Base-by-base conservation (phyloP, 176 grass and related monocot genomes). In the Aegilops tauschii region DNA sequence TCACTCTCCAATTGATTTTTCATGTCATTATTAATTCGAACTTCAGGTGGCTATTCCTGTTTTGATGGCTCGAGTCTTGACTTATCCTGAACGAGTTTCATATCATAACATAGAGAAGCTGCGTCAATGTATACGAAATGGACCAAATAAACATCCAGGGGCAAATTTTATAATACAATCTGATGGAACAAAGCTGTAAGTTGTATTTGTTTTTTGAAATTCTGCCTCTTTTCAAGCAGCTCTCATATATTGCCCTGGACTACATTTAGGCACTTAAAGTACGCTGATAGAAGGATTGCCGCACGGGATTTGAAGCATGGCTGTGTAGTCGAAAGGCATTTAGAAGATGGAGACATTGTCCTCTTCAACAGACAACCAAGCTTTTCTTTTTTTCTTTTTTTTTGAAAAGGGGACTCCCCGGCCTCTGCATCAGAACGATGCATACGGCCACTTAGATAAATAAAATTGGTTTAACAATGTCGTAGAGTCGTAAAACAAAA, bases 361-460 rank as follows among this genome's bases (percentile, higher is more conserved):
- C 93, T 98, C 72, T 98, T 98, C 61, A 98, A 98, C 82, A 94
- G 96, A 90, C 96, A 98, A 69, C 96, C 96, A 9, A 98, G 96
- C 80, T 25, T 25, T 25, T 25, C 23, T 25, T 25, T 25, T 25
- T 25, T 25, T 25, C 0, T 0, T 25, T 25, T 25, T 25, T 25
- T 25, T 25, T 25, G 23, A 25, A 25, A 25, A 25, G 23, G 23
- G 23, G 23, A 25, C 23, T 25, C 23, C 23, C 23, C 23, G 23
- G 23, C 23, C 23, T 25, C 23, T 25, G 23, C 23, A 25, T 25
- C 23, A 25, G 23, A 25, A 25, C 23, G 23, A 25, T 25, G 23
- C 23, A 25, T 25, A 25, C 23, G 23, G 23, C 23, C 23, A 25
- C 23, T 25, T 25, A 25, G 23, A 25, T 25, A 25, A 25, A 25